phyloP scores from a whole-genome alignment of 768 basidiomycete species.

The Leccinum rimulosum region DNA sequence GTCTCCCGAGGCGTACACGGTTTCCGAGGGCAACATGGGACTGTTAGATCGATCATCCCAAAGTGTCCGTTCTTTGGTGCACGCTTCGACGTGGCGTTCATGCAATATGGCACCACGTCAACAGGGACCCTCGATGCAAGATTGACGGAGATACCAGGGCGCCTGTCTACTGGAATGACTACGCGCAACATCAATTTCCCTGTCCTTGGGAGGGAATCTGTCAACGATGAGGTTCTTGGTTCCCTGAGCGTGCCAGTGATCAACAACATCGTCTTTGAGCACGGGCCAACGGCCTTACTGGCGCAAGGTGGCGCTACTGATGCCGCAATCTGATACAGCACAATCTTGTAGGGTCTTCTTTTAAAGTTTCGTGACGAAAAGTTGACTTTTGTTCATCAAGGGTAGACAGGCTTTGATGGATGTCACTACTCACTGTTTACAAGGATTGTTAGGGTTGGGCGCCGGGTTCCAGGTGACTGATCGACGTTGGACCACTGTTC shows the following conservation, averaged over 20 bases:
- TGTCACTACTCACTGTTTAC: not conserved
- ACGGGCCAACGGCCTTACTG: not conserved
- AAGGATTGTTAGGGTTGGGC: not conserved
- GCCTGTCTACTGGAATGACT: not conserved
- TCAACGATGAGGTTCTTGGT: not conserved
- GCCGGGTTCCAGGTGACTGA: not conserved
- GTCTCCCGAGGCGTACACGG: not conserved
- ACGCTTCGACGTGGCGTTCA: not conserved
- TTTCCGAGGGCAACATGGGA: not conserved
- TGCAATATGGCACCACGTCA: not conserved
- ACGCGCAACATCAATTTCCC: not conserved
- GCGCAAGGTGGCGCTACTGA: not conserved
- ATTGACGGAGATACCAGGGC: not conserved
- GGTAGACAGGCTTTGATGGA: not conserved
- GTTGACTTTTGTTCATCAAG: not conserved
- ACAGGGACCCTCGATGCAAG: not conserved
- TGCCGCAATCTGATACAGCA: not conserved
- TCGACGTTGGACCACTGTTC: not conserved
- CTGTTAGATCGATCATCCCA: not conserved
- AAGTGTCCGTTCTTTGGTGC: not conserved
- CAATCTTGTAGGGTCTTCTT: not conserved
- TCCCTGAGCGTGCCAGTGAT: not conserved
- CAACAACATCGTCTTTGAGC: not conserved
- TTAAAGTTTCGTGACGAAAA: not conserved
- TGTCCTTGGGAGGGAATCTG: not conserved